A percentile compares a stretch with the other conserved stretches of the same genome.
Conservation (phyloP, 208 protist genomes). For the Phytomonas sp. region DNA sequence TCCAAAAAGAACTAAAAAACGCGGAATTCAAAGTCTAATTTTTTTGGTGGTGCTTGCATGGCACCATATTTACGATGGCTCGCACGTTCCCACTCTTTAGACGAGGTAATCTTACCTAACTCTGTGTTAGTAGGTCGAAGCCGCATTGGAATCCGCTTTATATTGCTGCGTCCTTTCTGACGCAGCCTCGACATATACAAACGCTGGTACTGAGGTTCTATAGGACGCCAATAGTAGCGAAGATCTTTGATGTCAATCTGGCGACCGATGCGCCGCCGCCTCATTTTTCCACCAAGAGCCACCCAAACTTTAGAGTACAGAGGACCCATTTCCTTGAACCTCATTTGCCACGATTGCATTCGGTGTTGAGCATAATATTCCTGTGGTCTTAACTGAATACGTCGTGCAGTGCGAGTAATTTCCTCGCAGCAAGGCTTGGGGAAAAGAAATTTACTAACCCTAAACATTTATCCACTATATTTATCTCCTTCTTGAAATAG, state of each 20-base stretch:
- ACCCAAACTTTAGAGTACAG: slow-evolving; percentile 80
- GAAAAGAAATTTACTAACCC: slow-evolving; percentile 29
- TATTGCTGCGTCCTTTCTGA: slow-evolving; percentile 56
- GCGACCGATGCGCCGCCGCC: slow-evolving; percentile 77
- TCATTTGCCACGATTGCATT: slow-evolving; percentile 83
- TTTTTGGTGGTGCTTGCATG: slow-evolving; percentile 54
- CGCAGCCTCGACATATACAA: slow-evolving; percentile 85
- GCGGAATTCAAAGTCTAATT: slow-evolving; percentile 79
- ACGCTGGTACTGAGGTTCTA: slow-evolving; percentile 87
- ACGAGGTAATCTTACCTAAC: slow-evolving; percentile 43
- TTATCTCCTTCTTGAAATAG: slow-evolving; percentile 13
- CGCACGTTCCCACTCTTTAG: slow-evolving; percentile 69
- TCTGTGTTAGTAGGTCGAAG: slow-evolving; percentile 66
- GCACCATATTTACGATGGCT: slow-evolving; percentile 72
- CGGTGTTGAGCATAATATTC: slow-evolving; percentile 61
- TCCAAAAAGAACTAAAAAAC: slow-evolving; percentile 48
- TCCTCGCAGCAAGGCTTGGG: slow-evolving; percentile 81
- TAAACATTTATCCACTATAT: slow-evolving; percentile 59
- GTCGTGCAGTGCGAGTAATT: slow-evolving; percentile 59
- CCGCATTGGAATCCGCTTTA: slow-evolving; percentile 38
- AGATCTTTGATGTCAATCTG: slow-evolving; percentile 85
- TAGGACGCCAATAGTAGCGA: slow-evolving; percentile 87
- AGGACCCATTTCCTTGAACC: slow-evolving; percentile 88
- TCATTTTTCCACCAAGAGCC: slow-evolving; percentile 85
- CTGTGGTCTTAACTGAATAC: slow-evolving; percentile 61